Conservation (phyloP, 1,284 basidiomycete species). For the Exsudoporus floridanus region DNA sequence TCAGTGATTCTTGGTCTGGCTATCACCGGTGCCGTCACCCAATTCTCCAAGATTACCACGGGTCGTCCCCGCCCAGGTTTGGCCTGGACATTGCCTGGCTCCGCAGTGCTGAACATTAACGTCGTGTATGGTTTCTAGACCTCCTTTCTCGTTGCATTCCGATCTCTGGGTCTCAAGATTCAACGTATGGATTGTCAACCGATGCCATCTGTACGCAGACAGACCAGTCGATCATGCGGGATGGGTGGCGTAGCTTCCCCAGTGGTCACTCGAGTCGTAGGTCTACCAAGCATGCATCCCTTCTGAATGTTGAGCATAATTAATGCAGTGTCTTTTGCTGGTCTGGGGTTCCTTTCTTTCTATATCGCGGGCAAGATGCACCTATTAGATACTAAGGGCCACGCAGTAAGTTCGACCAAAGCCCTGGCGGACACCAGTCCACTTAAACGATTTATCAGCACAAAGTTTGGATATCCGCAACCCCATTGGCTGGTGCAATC, state of each 20-base stretch:
- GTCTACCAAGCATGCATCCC: slow-evolving; percentile 25
- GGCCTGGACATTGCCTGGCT: slow-evolving; percentile 7
- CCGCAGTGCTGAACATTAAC: neutral
- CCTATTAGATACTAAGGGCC: slow-evolving; percentile 80
- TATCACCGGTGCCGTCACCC: slow-evolving; percentile 79
- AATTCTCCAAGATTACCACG: slow-evolving; percentile 84
- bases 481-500: slow-evolving; percentile 77
- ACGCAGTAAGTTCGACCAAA: slow-evolving; percentile 53
- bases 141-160: slow-evolving; percentile 85
- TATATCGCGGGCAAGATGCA: slow-evolving; percentile 93
- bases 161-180: slow-evolving; percentile 59
- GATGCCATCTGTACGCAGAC: slow-evolving; percentile 79
- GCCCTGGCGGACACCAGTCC: neutral
- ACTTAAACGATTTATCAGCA: slow-evolving; percentile 36
- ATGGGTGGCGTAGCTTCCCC: slow-evolving; percentile 93
- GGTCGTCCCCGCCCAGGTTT: slow-evolving; percentile 85
- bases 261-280: slow-evolving; percentile 86
- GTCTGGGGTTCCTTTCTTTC: slow-evolving; percentile 85
- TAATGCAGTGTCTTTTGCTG: slow-evolving; percentile 81
- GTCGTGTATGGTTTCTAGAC: slow-evolving; percentile 45
- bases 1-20: slow-evolving; percentile 73
- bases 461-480: slow-evolving; percentile 82
- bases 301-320: slow-evolving; percentile 4
- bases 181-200: slow-evolving; percentile 72
- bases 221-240: slow-evolving; percentile 57